A percentile compares a stretch with the other conserved stretches of the same genome.
Conservation (phyloP, 306 rosid species). For the Echinosophora koreensis region DNA sequence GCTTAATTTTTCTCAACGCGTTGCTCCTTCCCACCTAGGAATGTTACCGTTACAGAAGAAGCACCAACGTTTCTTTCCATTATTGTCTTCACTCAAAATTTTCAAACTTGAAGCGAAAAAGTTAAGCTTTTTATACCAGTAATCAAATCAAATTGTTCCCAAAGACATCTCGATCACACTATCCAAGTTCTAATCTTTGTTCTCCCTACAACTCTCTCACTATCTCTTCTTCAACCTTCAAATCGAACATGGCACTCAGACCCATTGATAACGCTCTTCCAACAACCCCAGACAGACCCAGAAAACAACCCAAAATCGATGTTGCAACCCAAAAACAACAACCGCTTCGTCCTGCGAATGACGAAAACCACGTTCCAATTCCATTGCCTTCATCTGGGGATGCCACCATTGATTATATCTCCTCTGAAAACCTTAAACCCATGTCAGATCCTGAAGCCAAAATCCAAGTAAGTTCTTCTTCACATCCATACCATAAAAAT, state of each 20-base stretch:
- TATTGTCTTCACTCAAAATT: not conserved
- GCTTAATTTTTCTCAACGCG: no score
- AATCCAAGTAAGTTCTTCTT: conserved; percentile 58
- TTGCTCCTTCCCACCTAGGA: not conserved
- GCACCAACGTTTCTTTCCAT: conserved; percentile 17
- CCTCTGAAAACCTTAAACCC: conserved; percentile 78
- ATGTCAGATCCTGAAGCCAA: conserved; percentile 69
- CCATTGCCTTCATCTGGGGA: conserved; percentile 62
- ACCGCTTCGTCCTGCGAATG: conserved; percentile 48
- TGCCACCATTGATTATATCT: conserved; percentile 69
- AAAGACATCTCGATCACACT: not conserved
- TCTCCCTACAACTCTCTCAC: not conserved
- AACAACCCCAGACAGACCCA: conserved; percentile 70
- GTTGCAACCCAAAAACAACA: conserved; percentile 61
- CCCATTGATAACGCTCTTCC: conserved; percentile 92
- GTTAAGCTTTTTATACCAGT: not conserved
- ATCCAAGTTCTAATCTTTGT: not conserved
- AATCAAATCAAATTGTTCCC: not conserved
- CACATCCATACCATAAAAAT: not conserved
- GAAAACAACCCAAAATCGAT: conserved; percentile 71
- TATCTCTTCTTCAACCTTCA: not conserved
- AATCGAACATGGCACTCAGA: conserved; percentile 68
- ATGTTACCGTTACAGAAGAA: conserved; percentile 19
- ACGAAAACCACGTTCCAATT: conserved; percentile 61
- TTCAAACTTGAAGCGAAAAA: conserved; percentile 15